Evolutionary conservation across 2,329 filamentous ascomycete genomes (phyloP), one percentile per base, ranked within the genome.

Genomic region (Venturiaceae sp.): DNA sequence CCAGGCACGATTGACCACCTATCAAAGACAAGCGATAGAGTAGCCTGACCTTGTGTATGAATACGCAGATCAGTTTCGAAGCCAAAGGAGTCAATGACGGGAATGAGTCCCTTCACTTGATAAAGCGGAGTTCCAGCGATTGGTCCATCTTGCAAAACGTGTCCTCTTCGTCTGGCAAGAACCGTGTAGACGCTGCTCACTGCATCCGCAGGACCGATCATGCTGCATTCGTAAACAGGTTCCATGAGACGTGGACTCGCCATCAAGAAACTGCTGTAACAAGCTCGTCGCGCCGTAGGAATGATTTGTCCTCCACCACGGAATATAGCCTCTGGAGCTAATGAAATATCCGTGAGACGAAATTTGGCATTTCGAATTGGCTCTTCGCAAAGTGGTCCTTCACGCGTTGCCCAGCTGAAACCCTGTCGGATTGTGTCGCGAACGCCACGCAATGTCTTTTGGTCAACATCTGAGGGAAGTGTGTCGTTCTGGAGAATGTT

Each of bases 321-420:
- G 79, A 91, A 95, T 68, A 99, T 97, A 55, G 92, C 88, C 74
- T 97, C 91, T 55, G 85, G 81, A 11, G 92, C 92, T 21, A 99
- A 81, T 44, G 87, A 80, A 57, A 96, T 84, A 69, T 97, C 92
- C 62, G 92, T 97, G 67, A 99, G 84, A 69, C 92, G 90, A 81
- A 99, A 99, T 70, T 96, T 96, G 65, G 90, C 90, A 74, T 99
- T 99, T 66, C 94, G 92, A 68, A 99, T 97, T 34, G 94, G 94
- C 77, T 99, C 94, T 86, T 99, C 94, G 72, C 94, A 97, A 28
- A 99, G 79, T 19, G 94, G 94, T 0, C 94, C 94, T 82, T 99
- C 94, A 63, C 94, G 82, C 33, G 92, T 90, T 54, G 90, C 94
- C 94, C 94, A 99, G 71, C 87, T 91, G 74, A 99, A 99, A 33